A percentile compares a stretch with the other conserved stretches of the same genome.
phyloP scores from a whole-genome alignment of 2,329 filamentous ascomycete species.

The Clonostachys solani region DNA sequence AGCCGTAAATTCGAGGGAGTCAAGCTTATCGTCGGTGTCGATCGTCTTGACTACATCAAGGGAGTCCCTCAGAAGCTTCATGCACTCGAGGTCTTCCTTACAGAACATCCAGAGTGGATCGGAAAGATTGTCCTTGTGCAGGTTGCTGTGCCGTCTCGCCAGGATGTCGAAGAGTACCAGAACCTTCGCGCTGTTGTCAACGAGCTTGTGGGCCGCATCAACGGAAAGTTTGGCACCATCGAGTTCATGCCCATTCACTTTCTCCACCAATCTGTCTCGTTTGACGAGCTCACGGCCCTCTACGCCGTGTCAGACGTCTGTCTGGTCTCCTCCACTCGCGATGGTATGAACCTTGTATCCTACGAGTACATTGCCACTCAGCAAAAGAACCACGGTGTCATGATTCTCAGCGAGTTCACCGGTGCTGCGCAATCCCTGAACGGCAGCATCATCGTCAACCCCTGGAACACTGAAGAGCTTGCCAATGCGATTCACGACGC shows the following conservation, averaged over 20 bases:
- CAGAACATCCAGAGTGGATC: constrained; percentile 96
- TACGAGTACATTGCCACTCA: constrained; percentile 98
- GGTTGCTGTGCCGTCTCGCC: constrained; percentile 88
- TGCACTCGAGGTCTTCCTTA: constrained; percentile 92
- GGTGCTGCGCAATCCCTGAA: constrained; percentile 93
- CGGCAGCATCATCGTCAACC: constrained; percentile 91
- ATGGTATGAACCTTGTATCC: constrained; percentile 98
- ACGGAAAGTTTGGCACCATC: constrained; percentile 93
- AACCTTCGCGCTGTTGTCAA: constrained; percentile 94
- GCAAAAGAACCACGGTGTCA: constrained; percentile 81
- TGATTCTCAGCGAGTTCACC: constrained; percentile 96
- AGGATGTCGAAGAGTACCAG: constrained; percentile 97
- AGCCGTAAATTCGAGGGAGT: constrained; percentile 92
- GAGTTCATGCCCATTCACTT: constrained; percentile 99
- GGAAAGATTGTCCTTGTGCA: constrained; percentile 96
- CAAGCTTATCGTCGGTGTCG: constrained; percentile 94
- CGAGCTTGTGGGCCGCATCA: constrained; percentile 93
- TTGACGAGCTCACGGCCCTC: constrained; percentile 90
- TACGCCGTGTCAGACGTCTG: constrained; percentile 92
- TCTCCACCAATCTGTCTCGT: constrained; percentile 91
- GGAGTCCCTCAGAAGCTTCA: constrained; percentile 97
- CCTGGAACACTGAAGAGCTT: constrained; percentile 96
- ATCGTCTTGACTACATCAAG: constrained; percentile 95
- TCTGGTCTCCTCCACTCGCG: constrained; percentile 89
- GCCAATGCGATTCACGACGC: constrained; percentile 91